Conservation (phyloP, 345 rosid genomes). For the Kernera saxatilis region DNA sequence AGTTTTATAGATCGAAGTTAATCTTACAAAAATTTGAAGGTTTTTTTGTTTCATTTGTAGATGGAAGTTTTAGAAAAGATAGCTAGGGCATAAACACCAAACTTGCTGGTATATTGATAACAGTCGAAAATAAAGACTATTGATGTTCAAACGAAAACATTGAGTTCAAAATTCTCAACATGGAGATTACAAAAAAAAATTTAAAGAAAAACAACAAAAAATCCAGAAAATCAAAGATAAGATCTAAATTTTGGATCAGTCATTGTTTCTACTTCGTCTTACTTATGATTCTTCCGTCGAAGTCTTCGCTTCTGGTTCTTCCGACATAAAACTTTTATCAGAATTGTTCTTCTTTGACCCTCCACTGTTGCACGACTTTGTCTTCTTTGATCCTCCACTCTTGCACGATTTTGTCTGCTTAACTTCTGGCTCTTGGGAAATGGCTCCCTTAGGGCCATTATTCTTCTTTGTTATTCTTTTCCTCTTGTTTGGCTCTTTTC, state of each 20-base stretch:
- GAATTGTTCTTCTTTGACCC: background rate
- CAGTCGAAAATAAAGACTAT: too few species aligned
- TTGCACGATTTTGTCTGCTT: background rate
- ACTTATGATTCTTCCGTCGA: background rate
- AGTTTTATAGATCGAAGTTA: too few species aligned
- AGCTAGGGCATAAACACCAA: too few species aligned
- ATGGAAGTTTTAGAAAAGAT: too few species aligned
- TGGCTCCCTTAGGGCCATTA: background rate
- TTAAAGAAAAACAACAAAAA: too few species aligned
- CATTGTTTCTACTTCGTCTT: background rate
- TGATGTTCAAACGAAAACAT: too few species aligned
- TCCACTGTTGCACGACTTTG: background rate
- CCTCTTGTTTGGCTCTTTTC: background rate
- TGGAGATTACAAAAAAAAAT: too few species aligned
- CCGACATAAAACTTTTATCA: background rate
- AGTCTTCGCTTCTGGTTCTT: background rate
- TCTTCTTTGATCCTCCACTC: background rate
- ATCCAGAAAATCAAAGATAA: background rate
- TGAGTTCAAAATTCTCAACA: too few species aligned
- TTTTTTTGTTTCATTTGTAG: too few species aligned
- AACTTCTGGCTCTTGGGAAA: background rate
- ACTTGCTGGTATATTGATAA: too few species aligned
- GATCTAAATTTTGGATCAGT: background rate
- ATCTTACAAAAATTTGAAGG: too few species aligned
- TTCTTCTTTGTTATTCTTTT: background rate